A percentile compares a stretch with the other conserved stretches of the same genome.
Evolutionary conservation across 805 yeast genomes (phyloP).

Genomic region (Suhomyces vadensis): DNA sequence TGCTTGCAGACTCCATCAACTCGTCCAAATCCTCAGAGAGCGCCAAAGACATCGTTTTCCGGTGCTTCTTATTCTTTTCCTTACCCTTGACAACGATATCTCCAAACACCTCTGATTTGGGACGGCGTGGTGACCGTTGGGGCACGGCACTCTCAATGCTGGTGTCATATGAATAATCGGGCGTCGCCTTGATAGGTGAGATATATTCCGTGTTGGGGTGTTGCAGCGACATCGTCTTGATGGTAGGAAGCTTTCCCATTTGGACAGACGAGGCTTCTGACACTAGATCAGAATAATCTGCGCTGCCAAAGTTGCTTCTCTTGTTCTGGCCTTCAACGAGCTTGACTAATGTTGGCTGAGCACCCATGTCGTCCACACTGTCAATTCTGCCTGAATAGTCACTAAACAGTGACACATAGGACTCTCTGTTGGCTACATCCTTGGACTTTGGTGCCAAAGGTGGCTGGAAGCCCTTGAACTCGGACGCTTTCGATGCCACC

Average conservation of each 20-base stretch:
- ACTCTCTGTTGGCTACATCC: slow-evolving; percentile 11
- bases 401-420: slow-evolving; percentile 17
- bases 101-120: slow-evolving; percentile 27
- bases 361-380: slow-evolving; percentile 20
- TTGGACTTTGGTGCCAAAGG: slow-evolving; percentile 9
- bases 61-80: slow-evolving; percentile 4
- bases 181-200: slow-evolving; percentile 14
- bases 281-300: slow-evolving; percentile 10
- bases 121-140: slow-evolving; percentile 40
- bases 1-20: slow-evolving; percentile 37
- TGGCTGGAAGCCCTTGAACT: slow-evolving; percentile 12
- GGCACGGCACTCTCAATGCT: slow-evolving; percentile 39
- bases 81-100: not conserved
- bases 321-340: slow-evolving; percentile 2
- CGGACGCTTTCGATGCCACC: slow-evolving; percentile 3
- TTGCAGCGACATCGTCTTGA: slow-evolving; percentile 13
- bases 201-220: slow-evolving; percentile 2
- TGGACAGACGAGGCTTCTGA: slow-evolving; percentile 17
- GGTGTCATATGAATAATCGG: slow-evolving; percentile 35
- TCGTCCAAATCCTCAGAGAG: slow-evolving; percentile 40
- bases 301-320: not conserved
- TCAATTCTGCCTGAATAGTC: slow-evolving; percentile 24
- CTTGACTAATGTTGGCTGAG: slow-evolving; percentile 8
- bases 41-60: slow-evolving; percentile 21
- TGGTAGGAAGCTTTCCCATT: slow-evolving; percentile 23